phyloP scores from a whole-genome alignment of 768 basidiomycete genomes.

The Cyclocybe cylindracea region DNA sequence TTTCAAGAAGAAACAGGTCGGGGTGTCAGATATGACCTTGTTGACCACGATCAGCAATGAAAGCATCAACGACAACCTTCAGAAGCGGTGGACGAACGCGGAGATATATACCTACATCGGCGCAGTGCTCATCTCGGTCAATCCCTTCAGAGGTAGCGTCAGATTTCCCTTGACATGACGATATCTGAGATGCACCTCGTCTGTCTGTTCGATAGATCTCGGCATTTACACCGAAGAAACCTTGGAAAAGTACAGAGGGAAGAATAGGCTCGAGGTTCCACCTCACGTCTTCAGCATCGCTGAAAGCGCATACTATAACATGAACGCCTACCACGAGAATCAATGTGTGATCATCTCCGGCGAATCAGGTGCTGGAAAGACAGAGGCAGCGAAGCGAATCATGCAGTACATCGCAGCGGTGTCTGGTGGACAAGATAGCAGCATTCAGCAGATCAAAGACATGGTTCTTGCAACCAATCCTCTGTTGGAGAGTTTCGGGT shows the following conservation, averaged over 20 bases:
- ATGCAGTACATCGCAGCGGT: conserved; percentile 99
- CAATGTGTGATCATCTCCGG: conserved; percentile 99
- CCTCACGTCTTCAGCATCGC: conserved; percentile 98
- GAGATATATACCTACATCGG: conserved; percentile 99
- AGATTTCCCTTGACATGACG: background rate
- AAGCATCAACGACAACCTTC: conserved; percentile 94
- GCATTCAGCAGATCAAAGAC: conserved; percentile 97
- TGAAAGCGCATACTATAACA: conserved; percentile 96
- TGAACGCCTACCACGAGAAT: conserved; percentile 99
- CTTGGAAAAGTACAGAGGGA: conserved; percentile 84
- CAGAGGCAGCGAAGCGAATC: conserved; percentile 97
- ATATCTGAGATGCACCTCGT: conserved; percentile 7
- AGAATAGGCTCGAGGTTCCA: conserved; percentile 97
- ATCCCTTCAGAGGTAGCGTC: conserved; percentile 85
- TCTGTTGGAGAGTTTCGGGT: conserved; percentile 95
- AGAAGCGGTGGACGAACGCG: conserved; percentile 91
- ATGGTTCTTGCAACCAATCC: conserved; percentile 99
- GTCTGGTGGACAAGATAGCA: conserved; percentile 82
- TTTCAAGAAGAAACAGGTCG: conserved; percentile 99
- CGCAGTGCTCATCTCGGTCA: conserved; percentile 98
- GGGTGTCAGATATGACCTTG: conserved; percentile 98
- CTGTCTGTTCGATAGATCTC: conserved; percentile 59
- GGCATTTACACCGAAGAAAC: conserved; percentile 96
- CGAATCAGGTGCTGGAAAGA: conserved; percentile 99
- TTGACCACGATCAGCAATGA: conserved; percentile 97